Conservation (phyloP, 2,329 filamentous ascomycete species). For the Aspergillus chevalieri region DNA sequence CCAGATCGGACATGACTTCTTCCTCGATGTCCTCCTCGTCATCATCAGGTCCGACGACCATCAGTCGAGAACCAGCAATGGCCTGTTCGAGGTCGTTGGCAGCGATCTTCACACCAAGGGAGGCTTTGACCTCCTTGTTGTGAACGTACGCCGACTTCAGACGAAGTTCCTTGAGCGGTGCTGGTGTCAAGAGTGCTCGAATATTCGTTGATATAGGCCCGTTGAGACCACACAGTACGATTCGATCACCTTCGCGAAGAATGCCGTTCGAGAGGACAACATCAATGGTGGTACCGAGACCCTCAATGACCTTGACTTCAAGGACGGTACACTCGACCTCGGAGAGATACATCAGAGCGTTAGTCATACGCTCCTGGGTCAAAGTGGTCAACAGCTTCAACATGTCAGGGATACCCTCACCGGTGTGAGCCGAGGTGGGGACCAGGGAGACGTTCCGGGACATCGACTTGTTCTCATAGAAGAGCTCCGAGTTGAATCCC, state of each 20-base stretch:
- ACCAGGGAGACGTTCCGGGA: conserved; percentile 90
- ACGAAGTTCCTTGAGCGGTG: conserved; percentile 85
- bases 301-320: conserved; percentile 98
- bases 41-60: conserved; percentile 90
- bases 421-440: conserved; percentile 95
- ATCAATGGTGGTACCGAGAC: conserved; percentile 97
- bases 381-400: conserved; percentile 87
- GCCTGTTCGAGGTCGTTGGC: conserved; percentile 92
- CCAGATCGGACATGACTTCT: conserved; percentile 91
- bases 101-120: conserved; percentile 97
- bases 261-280: conserved; percentile 96
- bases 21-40: conserved; percentile 96
- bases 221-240: conserved; percentile 94
- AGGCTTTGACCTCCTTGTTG: conserved; percentile 98
- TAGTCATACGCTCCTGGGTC: conserved; percentile 96
- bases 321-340: conserved; percentile 97
- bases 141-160: conserved; percentile 96
- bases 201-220: conserved; percentile 94
- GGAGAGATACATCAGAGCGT: conserved; percentile 94
- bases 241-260: conserved; percentile 84
- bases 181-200: conserved; percentile 85
- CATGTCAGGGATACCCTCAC: conserved; percentile 98
- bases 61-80: conserved; percentile 88
- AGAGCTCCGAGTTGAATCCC: conserved; percentile 95
- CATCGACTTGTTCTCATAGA: conserved; percentile 98